phyloP scores from a whole-genome alignment of 768 basidiomycete species.

The Amanita fuliginea region DNA sequence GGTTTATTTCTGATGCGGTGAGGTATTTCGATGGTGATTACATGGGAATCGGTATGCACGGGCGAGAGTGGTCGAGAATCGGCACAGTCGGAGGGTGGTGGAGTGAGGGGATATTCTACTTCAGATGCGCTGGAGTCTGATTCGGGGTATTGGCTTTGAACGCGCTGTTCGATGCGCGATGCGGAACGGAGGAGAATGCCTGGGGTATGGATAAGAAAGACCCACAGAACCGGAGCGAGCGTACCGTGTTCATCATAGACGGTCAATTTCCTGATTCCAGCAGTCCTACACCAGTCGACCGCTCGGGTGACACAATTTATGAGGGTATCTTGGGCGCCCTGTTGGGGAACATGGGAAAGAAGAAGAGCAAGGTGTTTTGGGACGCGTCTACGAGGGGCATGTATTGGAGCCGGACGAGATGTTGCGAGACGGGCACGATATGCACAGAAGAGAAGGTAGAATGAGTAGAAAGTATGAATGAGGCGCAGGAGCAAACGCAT shows the following conservation, averaged over 20 bases:
- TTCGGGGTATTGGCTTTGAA: conserved; percentile 16
- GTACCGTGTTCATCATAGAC: conserved; percentile 66
- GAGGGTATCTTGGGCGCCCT: conserved; percentile 29
- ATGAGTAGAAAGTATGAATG: conserved; percentile 36
- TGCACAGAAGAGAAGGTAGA: conserved; percentile 34
- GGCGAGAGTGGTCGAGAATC: conserved; percentile 57
- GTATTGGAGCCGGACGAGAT: conserved; percentile 34
- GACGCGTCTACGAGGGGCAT: conserved; percentile 39
- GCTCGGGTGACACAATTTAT: conserved; percentile 42
- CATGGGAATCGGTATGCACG: conserved; percentile 13
- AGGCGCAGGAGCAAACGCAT: conserved; percentile 32
- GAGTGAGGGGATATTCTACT: conserved; percentile 61
- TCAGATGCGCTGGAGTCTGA: conserved; percentile 39
- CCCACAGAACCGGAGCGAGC: conserved; percentile 10
- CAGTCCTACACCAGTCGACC: conserved; percentile 50
- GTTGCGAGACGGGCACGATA: conserved; percentile 27
- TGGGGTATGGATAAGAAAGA: conserved; percentile 11
- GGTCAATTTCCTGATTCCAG: conserved; percentile 53
- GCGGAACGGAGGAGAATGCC: conserved; percentile 30
- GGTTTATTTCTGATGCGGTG: not conserved
- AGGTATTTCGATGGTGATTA: conserved; percentile 12
- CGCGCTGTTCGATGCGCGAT: conserved; percentile 28
- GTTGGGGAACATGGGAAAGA: conserved; percentile 28
- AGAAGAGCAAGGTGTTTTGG: conserved; percentile 63
- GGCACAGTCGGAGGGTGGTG: conserved; percentile 66